Evolutionary conservation across 2,329 filamentous ascomycete species (phyloP), one percentile per base, ranked within the genome.

Genomic region (Aurifilum marmelostoma): DNA sequence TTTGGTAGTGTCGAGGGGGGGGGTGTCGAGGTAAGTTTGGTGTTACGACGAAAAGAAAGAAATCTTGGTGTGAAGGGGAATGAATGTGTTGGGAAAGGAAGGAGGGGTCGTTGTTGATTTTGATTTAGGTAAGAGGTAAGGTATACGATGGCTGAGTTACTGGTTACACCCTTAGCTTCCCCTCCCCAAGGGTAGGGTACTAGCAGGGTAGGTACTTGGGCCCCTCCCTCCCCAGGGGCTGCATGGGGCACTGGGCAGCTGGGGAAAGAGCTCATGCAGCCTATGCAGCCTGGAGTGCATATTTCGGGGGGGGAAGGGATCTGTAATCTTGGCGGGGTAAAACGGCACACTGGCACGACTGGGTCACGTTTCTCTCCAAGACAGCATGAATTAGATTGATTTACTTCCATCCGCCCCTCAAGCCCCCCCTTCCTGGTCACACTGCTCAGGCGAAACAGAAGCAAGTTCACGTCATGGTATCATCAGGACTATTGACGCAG

Each of bases 151-250:
- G 47, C 50, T 54, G 54, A 60, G 41, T 54, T 43, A 59, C 66
- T 69, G 43, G 67, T 69, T 69, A 67, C 69, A 64, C 60, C 43
- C 63, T 69, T 67, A 68, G 67, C 69, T 69, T 67, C 52, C 24
- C 52, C 56, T 58, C 60, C 41, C 60, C 56, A 21, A 37, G 37
- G 32, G 56, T 58, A 54, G 34, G 29, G 43, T n/a, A n/a, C 43
- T 47, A 47, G 43, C 43, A 47, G 43, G 43, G 43, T 47, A 47
- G 43, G 43, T 47, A 47, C 43, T 47, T n/a, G 3, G 21, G 43
- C 43, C 43, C 43, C 21, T 47, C 52, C 24, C 52, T 24, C n/a
- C 24, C 16, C 56, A 12, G 29, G 16, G 56, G 56, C 5, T 63
- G 24, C 21, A 47, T 47, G 43, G 43, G 43, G 43, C 43, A n/a